Conservation (phyloP, 345 rosid genomes). For the Murraya paniculata region DNA sequence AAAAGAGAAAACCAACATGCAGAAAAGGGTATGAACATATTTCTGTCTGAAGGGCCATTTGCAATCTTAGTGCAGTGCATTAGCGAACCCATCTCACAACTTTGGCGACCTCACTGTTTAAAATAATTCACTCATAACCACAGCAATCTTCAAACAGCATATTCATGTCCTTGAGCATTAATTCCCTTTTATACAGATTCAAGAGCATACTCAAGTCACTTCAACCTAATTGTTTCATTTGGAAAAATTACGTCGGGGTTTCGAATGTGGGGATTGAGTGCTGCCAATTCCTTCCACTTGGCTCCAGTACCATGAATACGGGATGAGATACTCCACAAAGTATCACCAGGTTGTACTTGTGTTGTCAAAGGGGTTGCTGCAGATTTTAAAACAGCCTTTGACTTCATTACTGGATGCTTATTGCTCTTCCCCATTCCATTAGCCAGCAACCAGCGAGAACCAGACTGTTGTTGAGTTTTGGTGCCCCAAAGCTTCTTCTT, state of each 20-base stretch:
- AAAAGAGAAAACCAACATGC: conserved; percentile 9
- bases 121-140: not conserved
- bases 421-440: conserved; percentile 93
- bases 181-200: not conserved
- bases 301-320: conserved; percentile 49
- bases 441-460: conserved; percentile 90
- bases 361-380: conserved; percentile 35
- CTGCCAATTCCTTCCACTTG: conserved; percentile 63
- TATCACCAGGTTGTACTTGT: conserved; percentile 58
- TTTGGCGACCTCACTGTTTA: not conserved
- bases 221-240: conserved; percentile 33
- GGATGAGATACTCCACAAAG: conserved; percentile 84
- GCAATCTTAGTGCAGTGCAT: not conserved
- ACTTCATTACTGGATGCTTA: conserved; percentile 52
- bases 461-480: conserved; percentile 71
- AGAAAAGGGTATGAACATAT: not conserved
- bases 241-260: conserved; percentile 58
- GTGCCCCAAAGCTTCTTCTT: conserved; percentile 76
- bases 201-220: conserved; percentile 19
- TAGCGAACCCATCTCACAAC: not conserved
- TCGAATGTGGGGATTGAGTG: conserved; percentile 43
- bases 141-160: not conserved
- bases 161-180: not conserved
- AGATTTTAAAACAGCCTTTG: conserved; percentile 47
- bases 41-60: not conserved